Conservation (phyloP, 352 stramenopile genomes). For the Globisporangium cylindrosporum region DNA sequence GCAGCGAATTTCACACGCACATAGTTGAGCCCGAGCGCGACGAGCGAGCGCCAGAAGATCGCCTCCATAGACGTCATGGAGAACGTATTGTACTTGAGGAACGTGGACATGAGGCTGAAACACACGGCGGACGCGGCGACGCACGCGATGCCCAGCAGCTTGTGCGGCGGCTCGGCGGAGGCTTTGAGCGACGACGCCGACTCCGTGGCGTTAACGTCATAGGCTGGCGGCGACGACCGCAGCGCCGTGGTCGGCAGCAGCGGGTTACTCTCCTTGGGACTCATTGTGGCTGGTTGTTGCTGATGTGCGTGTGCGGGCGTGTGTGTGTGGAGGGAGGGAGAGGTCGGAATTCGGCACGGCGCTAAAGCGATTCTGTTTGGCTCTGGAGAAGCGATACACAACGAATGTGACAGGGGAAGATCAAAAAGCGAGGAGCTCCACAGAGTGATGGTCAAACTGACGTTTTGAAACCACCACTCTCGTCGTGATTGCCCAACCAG, state of each 20-base stretch:
- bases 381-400: not conserved
- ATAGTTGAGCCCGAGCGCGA: conserved; percentile 61
- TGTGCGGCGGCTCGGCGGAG: conserved; percentile 28
- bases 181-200: conserved; percentile 2
- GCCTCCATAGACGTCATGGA: conserved; percentile 78
- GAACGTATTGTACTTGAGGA: conserved; percentile 77
- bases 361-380: conserved; percentile 3
- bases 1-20: conserved; percentile 26
- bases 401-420: not conserved
- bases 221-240: not conserved
- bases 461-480: not conserved
- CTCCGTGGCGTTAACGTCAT: not conserved
- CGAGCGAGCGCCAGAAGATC: conserved; percentile 75
- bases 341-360: not conserved
- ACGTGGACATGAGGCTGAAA: conserved; percentile 81
- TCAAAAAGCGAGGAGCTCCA: not conserved
- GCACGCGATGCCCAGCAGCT: conserved; percentile 57
- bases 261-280: conserved; percentile 11
- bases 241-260: conserved; percentile 10
- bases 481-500: not conserved
- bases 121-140: conserved; percentile 72
- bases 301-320: not conserved
- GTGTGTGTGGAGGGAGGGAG: not conserved
- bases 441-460: conserved; percentile 9
- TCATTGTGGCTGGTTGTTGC: not conserved